Evolutionary conservation across 2,329 filamentous ascomycete genomes (phyloP).

Genomic region (Verticillium zaregamsianum): DNA sequence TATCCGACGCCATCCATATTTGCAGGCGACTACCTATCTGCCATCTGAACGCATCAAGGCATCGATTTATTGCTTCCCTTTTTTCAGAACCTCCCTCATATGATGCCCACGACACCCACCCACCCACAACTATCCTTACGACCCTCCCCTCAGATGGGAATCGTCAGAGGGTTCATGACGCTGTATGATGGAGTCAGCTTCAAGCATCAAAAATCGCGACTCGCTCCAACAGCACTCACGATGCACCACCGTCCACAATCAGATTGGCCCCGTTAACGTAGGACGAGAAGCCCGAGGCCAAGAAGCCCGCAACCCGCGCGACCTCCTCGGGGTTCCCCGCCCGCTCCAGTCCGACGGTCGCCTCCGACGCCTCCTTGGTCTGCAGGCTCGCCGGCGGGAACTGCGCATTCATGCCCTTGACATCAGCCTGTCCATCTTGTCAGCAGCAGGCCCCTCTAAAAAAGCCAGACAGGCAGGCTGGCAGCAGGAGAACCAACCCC

Average conservation of each 20-base stretch:
- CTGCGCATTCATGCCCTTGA: conserved; percentile 45
- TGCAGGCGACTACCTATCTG: no score
- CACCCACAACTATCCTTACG: no score
- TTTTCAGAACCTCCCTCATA: no score
- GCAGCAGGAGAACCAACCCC: conserved; percentile 23
- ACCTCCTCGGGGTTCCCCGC: conserved; percentile 55
- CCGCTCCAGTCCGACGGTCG: conserved; percentile 53
- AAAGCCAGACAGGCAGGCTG: not conserved
- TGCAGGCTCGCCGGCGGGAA: conserved; percentile 52
- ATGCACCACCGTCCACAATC: conserved; percentile 57
- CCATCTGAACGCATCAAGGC: no score
- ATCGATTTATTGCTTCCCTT: no score
- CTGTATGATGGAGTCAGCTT: conserved; percentile 16
- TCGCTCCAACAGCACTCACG: conserved; percentile 18
- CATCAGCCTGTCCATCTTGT: conserved; percentile 34
- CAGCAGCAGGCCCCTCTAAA: not conserved
- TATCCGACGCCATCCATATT: no score
- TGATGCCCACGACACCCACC: no score
- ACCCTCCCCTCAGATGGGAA: conserved; percentile 24
- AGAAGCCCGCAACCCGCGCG: conserved; percentile 55
- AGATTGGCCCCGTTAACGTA: conserved; percentile 60
- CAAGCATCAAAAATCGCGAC: not conserved
- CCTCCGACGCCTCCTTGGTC: conserved; percentile 42
- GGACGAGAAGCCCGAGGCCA: conserved; percentile 58
- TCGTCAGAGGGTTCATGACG: conserved; percentile 35